Percentiles rank a stretch among this genome's conserved stretches.
These are phyloP conservation scores for Sphagnum fallax DNA, from an alignment of 228 moss, liverwort and hornwort genomes.

Conservation along the genomic window DNA sequence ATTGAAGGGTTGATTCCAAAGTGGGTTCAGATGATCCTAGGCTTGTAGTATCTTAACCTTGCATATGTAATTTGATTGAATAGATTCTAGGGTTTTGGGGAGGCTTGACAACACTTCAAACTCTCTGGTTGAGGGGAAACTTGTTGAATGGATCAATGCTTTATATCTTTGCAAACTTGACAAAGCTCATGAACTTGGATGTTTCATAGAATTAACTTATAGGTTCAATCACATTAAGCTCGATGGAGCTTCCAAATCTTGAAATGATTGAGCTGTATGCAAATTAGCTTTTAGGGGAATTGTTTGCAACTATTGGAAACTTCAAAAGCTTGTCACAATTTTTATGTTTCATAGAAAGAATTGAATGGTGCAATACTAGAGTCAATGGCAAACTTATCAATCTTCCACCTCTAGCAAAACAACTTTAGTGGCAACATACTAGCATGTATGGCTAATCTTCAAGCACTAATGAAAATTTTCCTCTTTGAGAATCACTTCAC, in stretches of 20 bases:
- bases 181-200: constrained; percentile 29
- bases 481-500: constrained; percentile 37
- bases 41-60: constrained; percentile 26
- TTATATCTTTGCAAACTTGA: constrained; percentile 41
- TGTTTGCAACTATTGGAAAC: constrained; percentile 30
- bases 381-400: constrained; percentile 31
- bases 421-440: constrained; percentile 32
- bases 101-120: constrained; percentile 20
- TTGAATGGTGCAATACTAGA: constrained; percentile 33
- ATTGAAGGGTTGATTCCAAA: constrained; percentile 30
- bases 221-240: constrained; percentile 30
- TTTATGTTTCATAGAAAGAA: constrained; percentile 48
- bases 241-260: constrained; percentile 25
- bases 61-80: constrained; percentile 38
- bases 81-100: constrained; percentile 21
- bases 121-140: constrained; percentile 34
- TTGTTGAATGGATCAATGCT: constrained; percentile 29
- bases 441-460: constrained; percentile 26
- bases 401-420: constrained; percentile 42
- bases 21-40: constrained; percentile 32
- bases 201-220: constrained; percentile 28
- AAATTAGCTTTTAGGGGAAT: constrained; percentile 35
- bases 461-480: constrained; percentile 30
- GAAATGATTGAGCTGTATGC: constrained; percentile 22
- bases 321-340: constrained; percentile 19